Conservation (phyloP, 2,329 filamentous ascomycete genomes). For the Verticillium longisporum region DNA sequence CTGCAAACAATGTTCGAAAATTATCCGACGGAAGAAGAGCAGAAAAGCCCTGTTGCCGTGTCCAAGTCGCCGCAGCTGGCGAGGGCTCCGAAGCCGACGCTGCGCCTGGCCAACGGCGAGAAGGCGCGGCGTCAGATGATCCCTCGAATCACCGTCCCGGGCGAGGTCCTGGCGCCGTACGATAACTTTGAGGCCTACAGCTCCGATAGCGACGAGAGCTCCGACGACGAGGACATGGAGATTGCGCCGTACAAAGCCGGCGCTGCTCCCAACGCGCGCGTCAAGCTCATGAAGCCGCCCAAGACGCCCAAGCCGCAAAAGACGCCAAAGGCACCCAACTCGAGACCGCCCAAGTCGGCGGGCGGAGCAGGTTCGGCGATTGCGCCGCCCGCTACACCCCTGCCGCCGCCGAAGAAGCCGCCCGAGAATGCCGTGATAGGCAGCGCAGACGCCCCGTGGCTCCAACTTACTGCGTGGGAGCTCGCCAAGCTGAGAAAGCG, state of each 20-base stretch:
- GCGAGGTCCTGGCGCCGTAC: slow-evolving; percentile 59
- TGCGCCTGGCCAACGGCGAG: slow-evolving; percentile 37
- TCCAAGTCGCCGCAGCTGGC: slow-evolving; percentile 47
- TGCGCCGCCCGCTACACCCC: slow-evolving; percentile 28
- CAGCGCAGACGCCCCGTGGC: slow-evolving; percentile 56
- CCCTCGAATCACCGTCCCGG: slow-evolving; percentile 57
- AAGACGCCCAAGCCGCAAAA: slow-evolving; percentile 33
- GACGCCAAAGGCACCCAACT: slow-evolving; percentile 5
- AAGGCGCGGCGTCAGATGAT: slow-evolving; percentile 38
- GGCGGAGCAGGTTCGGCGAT: slow-evolving; percentile 20
- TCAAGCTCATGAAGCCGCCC: slow-evolving; percentile 39
- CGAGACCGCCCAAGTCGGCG: slow-evolving; percentile 16
- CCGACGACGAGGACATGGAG: slow-evolving; percentile 33
- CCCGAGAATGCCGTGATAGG: slow-evolving; percentile 53
- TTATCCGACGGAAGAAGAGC: slow-evolving; percentile 45
- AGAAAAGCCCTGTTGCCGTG: slow-evolving; percentile 41
- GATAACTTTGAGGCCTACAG: slow-evolving; percentile 56
- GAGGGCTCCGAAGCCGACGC: slow-evolving; percentile 38
- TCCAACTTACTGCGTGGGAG: slow-evolving; percentile 58
- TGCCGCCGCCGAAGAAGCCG: slow-evolving; percentile 39
- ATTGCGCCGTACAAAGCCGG: slow-evolving; percentile 19
- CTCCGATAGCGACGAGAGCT: slow-evolving; percentile 46
- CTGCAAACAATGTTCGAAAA: slow-evolving; percentile 54
- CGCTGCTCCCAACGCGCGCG: slow-evolving; percentile 29
- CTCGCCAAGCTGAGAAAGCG: slow-evolving; percentile 66